Evolutionary conservation across 352 stramenopile species (phyloP).

Genomic region (Phytopythium cucurbitacearum): DNA sequence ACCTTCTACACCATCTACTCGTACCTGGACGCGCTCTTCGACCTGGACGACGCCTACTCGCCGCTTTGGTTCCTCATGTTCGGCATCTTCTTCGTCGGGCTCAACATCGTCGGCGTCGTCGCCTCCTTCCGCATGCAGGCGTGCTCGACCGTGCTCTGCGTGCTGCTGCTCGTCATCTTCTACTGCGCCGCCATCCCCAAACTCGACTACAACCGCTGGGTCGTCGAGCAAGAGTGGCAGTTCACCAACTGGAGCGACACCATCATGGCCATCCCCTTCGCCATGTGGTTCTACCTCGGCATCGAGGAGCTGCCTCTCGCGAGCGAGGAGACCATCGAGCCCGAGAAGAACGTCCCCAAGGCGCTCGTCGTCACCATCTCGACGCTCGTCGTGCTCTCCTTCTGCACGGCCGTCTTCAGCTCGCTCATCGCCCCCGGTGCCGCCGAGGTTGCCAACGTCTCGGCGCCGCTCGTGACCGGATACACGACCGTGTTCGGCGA

Average conservation of each 20-base stretch:
- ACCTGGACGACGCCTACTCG: constrained; percentile 23
- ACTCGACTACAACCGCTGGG: constrained; percentile 70
- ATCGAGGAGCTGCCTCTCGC: constrained; percentile 72
- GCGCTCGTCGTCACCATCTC: constrained; percentile 52
- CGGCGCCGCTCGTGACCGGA: constrained; percentile 42
- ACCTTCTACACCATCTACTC: constrained; percentile 37
- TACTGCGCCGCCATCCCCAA: constrained; percentile 75
- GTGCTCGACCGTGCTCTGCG: constrained; percentile 38
- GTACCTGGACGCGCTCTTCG: constrained; percentile 48
- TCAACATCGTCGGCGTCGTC: constrained; percentile 49
- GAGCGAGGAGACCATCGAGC: constrained; percentile 66
- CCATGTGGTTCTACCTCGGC: constrained; percentile 71
- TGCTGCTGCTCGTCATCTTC: constrained; percentile 47
- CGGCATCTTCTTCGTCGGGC: constrained; percentile 42
- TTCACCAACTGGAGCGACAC: constrained; percentile 44
- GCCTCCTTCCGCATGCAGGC: constrained; percentile 57
- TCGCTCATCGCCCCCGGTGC: constrained; percentile 53
- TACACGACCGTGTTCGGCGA: constrained; percentile 74
- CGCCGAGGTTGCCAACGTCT: constrained; percentile 22
- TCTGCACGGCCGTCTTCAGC: constrained; percentile 53
- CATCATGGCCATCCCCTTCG: constrained; percentile 53
- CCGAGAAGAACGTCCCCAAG: constrained; percentile 56
- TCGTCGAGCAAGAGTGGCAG: constrained; percentile 47
- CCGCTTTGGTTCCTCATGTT: constrained; percentile 45
- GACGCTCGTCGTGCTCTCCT: constrained; percentile 45